Conservation (phyloP, 1,139 yeast genomes). For the Spencermartinsiella ligniputridi region DNA sequence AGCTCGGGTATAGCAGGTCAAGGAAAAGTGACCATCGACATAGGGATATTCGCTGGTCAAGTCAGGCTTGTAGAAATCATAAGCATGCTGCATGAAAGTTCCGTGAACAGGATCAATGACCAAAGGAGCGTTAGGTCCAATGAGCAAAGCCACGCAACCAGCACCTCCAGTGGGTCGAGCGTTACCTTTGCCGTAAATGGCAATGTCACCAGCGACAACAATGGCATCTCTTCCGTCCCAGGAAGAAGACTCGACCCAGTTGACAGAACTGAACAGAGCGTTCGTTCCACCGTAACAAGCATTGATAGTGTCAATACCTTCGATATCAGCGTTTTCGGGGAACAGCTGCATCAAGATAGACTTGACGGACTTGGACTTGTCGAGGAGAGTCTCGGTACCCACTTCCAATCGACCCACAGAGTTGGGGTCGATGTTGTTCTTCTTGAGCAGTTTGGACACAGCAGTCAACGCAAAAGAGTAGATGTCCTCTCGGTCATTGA, state of each 20-base stretch:
- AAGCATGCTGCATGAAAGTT: constrained; percentile 90
- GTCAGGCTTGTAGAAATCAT: constrained; percentile 97
- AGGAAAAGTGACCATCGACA: constrained; percentile 96
- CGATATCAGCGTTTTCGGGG: constrained; percentile 84
- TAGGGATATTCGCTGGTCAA: constrained; percentile 95
- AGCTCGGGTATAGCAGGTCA: constrained; percentile 91
- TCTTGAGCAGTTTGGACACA: constrained; percentile 65
- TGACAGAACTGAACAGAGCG: constrained; percentile 87
- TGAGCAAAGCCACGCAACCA: constrained; percentile 90
- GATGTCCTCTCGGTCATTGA: constrained; percentile 95
- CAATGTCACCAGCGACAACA: constrained; percentile 97
- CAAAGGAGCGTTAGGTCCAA: constrained; percentile 98
- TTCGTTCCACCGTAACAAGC: constrained; percentile 99
- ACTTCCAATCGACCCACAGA: constrained; percentile 94
- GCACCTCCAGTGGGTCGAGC: constrained; percentile 99
- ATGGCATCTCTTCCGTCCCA: constrained; percentile 99
- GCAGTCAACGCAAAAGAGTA: constrained; percentile 89
- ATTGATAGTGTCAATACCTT: constrained; percentile 93
- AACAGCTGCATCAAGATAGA: constrained; percentile 93
- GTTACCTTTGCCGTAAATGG: constrained; percentile 93
- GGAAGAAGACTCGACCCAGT: constrained; percentile 93
- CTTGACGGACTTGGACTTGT: constrained; percentile 96
- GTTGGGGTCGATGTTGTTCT: constrained; percentile 76
- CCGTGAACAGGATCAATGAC: constrained; percentile 89
- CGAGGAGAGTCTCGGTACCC: constrained; percentile 96